Evolutionary conservation across 2,329 filamentous ascomycete genomes (phyloP).

Genomic region (Fusarium protoensiforme): DNA sequence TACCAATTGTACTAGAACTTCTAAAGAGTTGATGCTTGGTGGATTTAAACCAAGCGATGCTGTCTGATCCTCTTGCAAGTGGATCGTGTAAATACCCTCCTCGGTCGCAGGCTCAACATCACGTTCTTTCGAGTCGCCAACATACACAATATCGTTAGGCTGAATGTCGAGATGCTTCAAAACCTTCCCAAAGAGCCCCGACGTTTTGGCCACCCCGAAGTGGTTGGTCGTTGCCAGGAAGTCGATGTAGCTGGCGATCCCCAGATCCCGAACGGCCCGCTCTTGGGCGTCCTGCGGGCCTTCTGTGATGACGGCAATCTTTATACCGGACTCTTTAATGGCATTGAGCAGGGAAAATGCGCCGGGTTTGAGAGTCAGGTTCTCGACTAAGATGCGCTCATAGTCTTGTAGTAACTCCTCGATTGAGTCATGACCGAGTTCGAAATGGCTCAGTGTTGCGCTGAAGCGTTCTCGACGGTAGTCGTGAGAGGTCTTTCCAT

Average conservation of each 20-base stretch:
- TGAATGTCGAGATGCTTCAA: conserved; percentile 40
- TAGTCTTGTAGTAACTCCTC: conserved; percentile 43
- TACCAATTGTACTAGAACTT: conserved; percentile 12
- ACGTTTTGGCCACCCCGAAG: conserved; percentile 43
- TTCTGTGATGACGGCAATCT: conserved; percentile 58
- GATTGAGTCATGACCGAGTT: conserved; percentile 28
- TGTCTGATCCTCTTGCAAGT: conserved; percentile 32
- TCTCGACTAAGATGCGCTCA: conserved; percentile 42
- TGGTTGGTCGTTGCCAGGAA: conserved; percentile 47
- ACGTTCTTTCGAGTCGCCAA: conserved; percentile 45
- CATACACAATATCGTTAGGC: conserved; percentile 41
- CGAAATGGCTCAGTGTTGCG: conserved; percentile 45
- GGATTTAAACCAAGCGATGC: conserved; percentile 9
- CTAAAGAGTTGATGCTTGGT: conserved; percentile 26
- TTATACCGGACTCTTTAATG: conserved; percentile 50
- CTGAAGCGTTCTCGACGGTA: conserved; percentile 55
- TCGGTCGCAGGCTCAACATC: conserved; percentile 44
- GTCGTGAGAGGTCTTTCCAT: conserved; percentile 56
- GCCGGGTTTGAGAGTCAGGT: conserved; percentile 51
- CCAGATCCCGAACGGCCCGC: conserved; percentile 48
- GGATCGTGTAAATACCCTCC: conserved; percentile 43
- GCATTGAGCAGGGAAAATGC: conserved; percentile 48
- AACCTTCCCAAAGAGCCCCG: conserved; percentile 43
- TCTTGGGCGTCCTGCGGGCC: conserved; percentile 60
- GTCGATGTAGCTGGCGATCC: conserved; percentile 41